Conservation (phyloP, 495 filamentous ascomycete genomes). For the Cryomyces minteri region DNA sequence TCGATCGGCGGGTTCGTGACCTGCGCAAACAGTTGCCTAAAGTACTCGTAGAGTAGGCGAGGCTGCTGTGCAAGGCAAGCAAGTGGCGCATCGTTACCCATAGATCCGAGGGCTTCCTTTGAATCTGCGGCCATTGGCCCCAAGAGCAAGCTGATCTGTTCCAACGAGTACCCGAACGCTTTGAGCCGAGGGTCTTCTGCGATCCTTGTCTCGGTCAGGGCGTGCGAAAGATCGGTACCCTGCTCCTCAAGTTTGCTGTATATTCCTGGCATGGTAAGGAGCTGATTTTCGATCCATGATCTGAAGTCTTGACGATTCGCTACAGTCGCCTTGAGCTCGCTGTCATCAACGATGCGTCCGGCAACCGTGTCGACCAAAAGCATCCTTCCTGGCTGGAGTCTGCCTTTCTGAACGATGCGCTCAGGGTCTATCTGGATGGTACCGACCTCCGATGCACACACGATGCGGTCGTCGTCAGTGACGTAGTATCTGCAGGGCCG, state of each 20-base stretch:
- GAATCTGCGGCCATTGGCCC: conserved; percentile 97
- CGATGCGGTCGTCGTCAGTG: conserved; percentile 93
- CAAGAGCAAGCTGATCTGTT: conserved; percentile 86
- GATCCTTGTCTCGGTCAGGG: conserved; percentile 52
- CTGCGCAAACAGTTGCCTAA: conserved; percentile 96
- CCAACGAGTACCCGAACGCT: conserved; percentile 90
- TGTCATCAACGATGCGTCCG: conserved; percentile 89
- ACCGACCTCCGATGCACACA: conserved; percentile 95
- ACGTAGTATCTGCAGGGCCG: conserved; percentile 97
- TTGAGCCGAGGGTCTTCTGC: conserved; percentile 74
- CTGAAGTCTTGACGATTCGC: conserved; percentile 72
- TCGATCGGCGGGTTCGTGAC: conserved; percentile 99
- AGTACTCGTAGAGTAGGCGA: conserved; percentile 91
- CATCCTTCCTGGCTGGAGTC: conserved; percentile 93
- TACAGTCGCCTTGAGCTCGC: conserved; percentile 82
- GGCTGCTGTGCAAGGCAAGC: conserved; percentile 82
- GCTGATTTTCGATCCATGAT: conserved; percentile 72
- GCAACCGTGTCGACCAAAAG: conserved; percentile 90
- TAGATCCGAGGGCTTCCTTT: conserved; percentile 97
- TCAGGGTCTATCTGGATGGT: conserved; percentile 87
- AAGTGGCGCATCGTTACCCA: conserved; percentile 96
- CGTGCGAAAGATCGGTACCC: conserved; percentile 42
- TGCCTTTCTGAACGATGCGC: conserved; percentile 81
- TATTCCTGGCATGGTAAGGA: conserved; percentile 68
- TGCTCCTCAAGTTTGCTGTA: conserved; percentile 35